Evolutionary conservation across 805 yeast species (phyloP), one percentile per base, ranked within the genome.

Genomic region (Scheffersomyces coipomensis): DNA sequence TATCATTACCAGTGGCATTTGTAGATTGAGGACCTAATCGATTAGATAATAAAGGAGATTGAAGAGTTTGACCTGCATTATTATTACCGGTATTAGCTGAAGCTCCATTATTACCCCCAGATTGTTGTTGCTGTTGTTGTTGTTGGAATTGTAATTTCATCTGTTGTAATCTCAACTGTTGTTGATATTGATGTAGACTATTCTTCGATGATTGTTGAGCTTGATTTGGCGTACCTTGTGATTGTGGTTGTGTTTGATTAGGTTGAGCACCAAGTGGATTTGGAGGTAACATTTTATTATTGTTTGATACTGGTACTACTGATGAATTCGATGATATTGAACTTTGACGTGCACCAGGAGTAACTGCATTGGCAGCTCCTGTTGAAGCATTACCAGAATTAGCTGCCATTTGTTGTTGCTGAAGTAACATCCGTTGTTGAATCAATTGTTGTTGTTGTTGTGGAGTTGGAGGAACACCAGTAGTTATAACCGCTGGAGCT

Each of bases 161-260:
- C 34, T 55, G 62, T 40, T 56, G 60, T 31, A 53, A 46, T 27
- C 53, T 40, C 22, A 51, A 46, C 37, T 54, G 60, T 29, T 49
- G 57, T 32, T 49, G 59, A 35, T 50, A 48, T 33, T 52, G 59
- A 24, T 36, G 37, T n/a, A 29, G 29, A 15, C 16, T 29, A 15
- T 31, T 33, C 3, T 29, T 33, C 10, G 35, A 24, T 10, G 34
- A 31, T 31, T 24, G 39, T 12, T 34, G 42, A 13, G 25, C 22
- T 21, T 26, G 45, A 16, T 35, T 39, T 19, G 38, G 39, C 4
- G 12, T 7, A n/a, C 13, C 13, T 32, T 25, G 30, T 4, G 35
- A 3, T n/a, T 16, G 33, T 19, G 4, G 19, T 23, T 30, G 36
- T 5, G 17, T 12, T 36, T 22, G 42, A 16, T 11, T 23, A 13